Conservation (phyloP, 164 flowering plant species). For the Kalanchoe fedtschenkoi region DNA sequence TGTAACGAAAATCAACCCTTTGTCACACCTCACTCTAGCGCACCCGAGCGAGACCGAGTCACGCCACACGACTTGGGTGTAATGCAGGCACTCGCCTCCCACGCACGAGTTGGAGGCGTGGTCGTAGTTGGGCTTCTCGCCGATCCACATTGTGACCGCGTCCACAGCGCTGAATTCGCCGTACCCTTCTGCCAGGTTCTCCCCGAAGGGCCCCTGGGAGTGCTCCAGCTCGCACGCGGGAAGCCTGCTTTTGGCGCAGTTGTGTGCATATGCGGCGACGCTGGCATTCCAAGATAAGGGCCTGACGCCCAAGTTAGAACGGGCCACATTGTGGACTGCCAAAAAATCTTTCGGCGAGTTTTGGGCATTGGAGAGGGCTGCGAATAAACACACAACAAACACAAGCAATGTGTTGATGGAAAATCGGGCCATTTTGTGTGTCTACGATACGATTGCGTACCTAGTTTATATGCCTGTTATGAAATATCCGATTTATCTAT, state of each 20-base stretch:
- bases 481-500: too few relatives aligned
- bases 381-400: too few relatives aligned
- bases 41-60: slow-evolving; percentile 25
- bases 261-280: slow-evolving; percentile 16
- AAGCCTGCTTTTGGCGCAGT: slow-evolving; percentile 11
- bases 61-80: slow-evolving; percentile 37
- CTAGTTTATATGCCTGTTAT: too few relatives aligned
- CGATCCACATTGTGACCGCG: slow-evolving; percentile 21
- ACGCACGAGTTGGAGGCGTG: slow-evolving; percentile 18
- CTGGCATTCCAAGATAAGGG: slow-evolving; percentile 21
- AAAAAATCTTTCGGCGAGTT: slow-evolving; percentile 20
- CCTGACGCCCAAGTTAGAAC: slow-evolving; percentile 28
- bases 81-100: slow-evolving; percentile 29
- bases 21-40: slow-evolving; percentile 24
- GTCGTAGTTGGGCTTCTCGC: slow-evolving; percentile 21
- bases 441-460: too few relatives aligned
- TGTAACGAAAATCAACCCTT: slow-evolving; percentile 16
- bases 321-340: slow-evolving; percentile 32
- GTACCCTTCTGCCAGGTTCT: slow-evolving; percentile 21
- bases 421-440: too few relatives aligned
- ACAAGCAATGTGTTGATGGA: too few relatives aligned
- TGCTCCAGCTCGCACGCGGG: slow-evolving; percentile 16
- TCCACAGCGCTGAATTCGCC: slow-evolving; percentile 12
- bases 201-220: slow-evolving; percentile 29
- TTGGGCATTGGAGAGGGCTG: slow-evolving; percentile 15